A percentile compares a stretch with the other conserved stretches of the same genome.
phyloP scores from a whole-genome alignment of 768 basidiomycete genomes.

The Lactarius evosmus region DNA sequence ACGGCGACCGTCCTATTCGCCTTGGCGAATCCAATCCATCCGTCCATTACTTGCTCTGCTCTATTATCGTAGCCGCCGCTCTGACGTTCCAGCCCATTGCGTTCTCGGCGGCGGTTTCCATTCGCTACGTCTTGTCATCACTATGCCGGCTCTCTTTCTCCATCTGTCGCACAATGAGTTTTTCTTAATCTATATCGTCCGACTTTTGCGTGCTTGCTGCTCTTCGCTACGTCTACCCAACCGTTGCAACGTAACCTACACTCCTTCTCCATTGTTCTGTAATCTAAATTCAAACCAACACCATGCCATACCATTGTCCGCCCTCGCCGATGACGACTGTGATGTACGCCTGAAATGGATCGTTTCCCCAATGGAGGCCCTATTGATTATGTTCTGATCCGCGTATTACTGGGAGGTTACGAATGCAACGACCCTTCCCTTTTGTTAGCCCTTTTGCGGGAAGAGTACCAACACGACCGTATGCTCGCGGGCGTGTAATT shows the following conservation, averaged over 20 bases:
- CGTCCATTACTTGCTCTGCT: constrained; percentile 1
- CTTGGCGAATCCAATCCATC: neutral
- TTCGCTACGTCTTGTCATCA: neutral
- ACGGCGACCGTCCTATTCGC: neutral
- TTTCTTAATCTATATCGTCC: constrained; percentile 2
- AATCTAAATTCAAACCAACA: neutral
- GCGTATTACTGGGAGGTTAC: constrained; percentile 1
- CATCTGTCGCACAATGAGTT: constrained; percentile 9
- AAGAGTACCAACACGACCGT: neutral
- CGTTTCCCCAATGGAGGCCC: neutral
- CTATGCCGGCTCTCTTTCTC: neutral
- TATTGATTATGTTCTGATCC: constrained; percentile 6
- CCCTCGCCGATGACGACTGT: neutral
- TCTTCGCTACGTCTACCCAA: neutral
- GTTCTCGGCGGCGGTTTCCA: neutral
- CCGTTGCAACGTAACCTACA: neutral
- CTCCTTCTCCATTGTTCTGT: constrained; percentile 3
- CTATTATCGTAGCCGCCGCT: constrained; percentile 8
- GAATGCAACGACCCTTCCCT: constrained; percentile 6
- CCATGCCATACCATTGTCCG: neutral
- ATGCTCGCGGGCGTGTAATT: neutral
- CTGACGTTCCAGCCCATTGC: neutral
- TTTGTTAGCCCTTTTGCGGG: constrained; percentile 9
- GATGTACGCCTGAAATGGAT: neutral
- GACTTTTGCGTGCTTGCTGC: neutral